phyloP scores from a whole-genome alignment of 306 rosid species.

The Castanea crenata region DNA sequence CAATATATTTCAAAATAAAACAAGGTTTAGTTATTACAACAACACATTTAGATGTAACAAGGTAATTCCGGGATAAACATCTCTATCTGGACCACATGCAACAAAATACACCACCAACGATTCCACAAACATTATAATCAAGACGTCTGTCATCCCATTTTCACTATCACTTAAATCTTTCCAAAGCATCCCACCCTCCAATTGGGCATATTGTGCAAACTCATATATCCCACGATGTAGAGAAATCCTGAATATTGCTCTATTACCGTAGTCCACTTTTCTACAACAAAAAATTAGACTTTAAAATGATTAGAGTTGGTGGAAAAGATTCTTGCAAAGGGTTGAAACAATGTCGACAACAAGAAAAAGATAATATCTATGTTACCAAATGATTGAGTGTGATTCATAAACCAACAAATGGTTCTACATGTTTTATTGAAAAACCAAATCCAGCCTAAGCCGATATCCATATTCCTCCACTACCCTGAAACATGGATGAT shows the following conservation, averaged over 20 bases:
- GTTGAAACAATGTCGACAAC: too few relatives aligned
- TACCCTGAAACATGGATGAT: too few relatives aligned
- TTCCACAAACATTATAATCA: slow-evolving; percentile 63
- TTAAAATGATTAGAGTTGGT: neutral
- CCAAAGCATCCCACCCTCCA: slow-evolving; percentile 74
- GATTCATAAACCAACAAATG: too few relatives aligned
- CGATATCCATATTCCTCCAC: too few relatives aligned
- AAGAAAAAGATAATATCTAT: too few relatives aligned
- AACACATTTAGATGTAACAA: too few relatives aligned
- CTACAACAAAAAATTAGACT: slow-evolving; percentile 27
- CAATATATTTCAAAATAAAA: too few relatives aligned
- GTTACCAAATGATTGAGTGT: too few relatives aligned
- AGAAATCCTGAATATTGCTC: slow-evolving; percentile 74
- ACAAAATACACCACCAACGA: slow-evolving; percentile 54
- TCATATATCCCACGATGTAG: slow-evolving; percentile 78
- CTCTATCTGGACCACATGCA: slow-evolving; percentile 69
- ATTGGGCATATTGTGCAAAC: slow-evolving; percentile 52
- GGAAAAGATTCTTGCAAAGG: too few relatives aligned
- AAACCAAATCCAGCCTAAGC: too few relatives aligned
- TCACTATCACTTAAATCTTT: slow-evolving; percentile 49
- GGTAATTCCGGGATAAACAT: slow-evolving; percentile 56
- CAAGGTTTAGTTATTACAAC: too few relatives aligned
- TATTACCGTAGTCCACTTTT: slow-evolving; percentile 50
- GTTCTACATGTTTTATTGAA: too few relatives aligned
- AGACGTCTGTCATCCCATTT: slow-evolving; percentile 66